Evolutionary conservation across 2,329 filamentous ascomycete genomes (phyloP), one percentile per base, ranked within the genome.

Genomic region (Calonectria ilicicola): DNA sequence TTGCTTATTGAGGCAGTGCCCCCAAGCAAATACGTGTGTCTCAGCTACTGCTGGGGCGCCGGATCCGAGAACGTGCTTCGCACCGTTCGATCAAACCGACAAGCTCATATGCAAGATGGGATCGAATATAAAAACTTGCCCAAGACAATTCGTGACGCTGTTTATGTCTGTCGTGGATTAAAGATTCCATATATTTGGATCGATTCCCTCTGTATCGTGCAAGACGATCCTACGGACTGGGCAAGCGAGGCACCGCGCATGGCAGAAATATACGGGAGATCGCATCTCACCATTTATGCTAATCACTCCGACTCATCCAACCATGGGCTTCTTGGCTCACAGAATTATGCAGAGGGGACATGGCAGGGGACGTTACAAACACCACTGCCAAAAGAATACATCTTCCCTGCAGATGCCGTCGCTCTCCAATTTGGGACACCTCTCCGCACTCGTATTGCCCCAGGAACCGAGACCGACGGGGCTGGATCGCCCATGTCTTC

Each of bases 41-140:
- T 67, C 10, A 67, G 65, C 19, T 67, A 67, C 40, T 67, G 65
- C n/a, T 67, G 65, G 65, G 65, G 65, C 3, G 21, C 10, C 9
- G 21, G 62, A 19, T 15, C 17, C 5, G 51, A 46, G 23, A 38
- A 38, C 26, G 40, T 67, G 0, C 5, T 67, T 5, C 35, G 21
- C 19, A 67, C 65, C 10, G 27, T 40, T n/a, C 21, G 7, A 27
- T 6, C 26, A 42, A 67, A 62, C 42, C 5, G 44, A 8, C 23
- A n/a, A 17, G 19, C 23, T 2, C 40, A 60, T 60, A 15, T 29
- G n/a, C 23, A 38, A 12, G 8, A 23, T 7, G 46, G 47, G 6
- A 67, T 67, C 12, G 23, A 38, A 17, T 44, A 17, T 14, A 14
- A 26, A 38, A 17, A 23, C 10, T 17, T 67, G 9, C 65, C 65